A percentile compares a stretch with the other conserved stretches of the same genome.
Conservation (phyloP, 345 rosid genomes). For the Syzygium aromaticum region DNA sequence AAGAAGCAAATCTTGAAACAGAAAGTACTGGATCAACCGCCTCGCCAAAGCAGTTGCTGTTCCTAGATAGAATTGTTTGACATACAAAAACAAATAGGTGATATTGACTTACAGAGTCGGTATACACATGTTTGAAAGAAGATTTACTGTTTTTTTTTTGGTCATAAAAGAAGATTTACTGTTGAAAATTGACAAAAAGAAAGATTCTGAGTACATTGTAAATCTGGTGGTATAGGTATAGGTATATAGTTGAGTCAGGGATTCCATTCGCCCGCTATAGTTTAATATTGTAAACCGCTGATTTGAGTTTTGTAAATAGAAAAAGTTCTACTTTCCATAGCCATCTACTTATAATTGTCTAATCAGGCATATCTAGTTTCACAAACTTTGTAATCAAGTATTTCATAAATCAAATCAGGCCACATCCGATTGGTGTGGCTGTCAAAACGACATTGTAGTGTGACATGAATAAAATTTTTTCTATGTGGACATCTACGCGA, state of each 20-base stretch:
- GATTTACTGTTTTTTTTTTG: not conserved
- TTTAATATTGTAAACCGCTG: not conserved
- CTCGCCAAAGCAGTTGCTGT: conserved; percentile 43
- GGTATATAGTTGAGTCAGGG: not conserved
- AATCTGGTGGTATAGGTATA: not conserved
- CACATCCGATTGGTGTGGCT: not conserved
- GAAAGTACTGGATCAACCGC: conserved; percentile 23
- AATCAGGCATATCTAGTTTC: not conserved
- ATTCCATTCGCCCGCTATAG: not conserved
- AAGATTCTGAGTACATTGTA: not conserved
- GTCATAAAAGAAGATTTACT: not conserved
- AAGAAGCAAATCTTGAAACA: conserved; percentile 41
- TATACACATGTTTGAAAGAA: not conserved
- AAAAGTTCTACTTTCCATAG: not conserved
- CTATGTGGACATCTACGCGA: not conserved
- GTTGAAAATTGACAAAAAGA: too few relatives aligned
- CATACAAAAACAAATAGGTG: not conserved
- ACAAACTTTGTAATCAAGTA: not conserved
- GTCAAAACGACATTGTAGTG: not conserved
- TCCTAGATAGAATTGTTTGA: conserved; percentile 3
- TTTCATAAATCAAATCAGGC: not conserved
- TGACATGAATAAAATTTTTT: not conserved
- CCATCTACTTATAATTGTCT: not conserved
- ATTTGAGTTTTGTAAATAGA: not conserved
- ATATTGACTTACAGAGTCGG: not conserved